Percentiles rank a stretch among this genome's conserved stretches.
phyloP scores from a whole-genome alignment of 1,139 yeast species.

The Wickerhamomyces sp. region DNA sequence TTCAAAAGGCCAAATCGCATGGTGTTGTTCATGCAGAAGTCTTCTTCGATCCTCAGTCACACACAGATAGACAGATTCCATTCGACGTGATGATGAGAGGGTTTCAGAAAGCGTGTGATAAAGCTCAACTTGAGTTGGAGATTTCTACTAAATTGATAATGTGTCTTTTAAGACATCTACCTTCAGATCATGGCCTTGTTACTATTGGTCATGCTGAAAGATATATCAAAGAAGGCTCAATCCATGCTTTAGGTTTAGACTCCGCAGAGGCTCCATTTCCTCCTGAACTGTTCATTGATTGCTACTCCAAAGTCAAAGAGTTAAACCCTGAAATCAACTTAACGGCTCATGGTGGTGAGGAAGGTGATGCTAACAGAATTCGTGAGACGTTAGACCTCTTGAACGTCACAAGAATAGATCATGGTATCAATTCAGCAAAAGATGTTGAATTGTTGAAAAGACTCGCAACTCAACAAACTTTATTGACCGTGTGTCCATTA shows the following conservation, averaged over 20 bases:
- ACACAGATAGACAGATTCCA: slow-evolving; percentile 59
- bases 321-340: slow-evolving; percentile 48
- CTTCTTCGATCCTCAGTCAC: slow-evolving; percentile 84
- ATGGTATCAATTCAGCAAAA: slow-evolving; percentile 64
- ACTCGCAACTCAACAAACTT: slow-evolving; percentile 46
- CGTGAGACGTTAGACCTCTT: slow-evolving; percentile 51
- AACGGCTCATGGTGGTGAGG: slow-evolving; percentile 89
- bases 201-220: slow-evolving; percentile 50
- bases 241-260: slow-evolving; percentile 73
- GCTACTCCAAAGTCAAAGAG: slow-evolving; percentile 46
- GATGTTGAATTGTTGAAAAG: slow-evolving; percentile 48
- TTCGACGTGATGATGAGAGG: slow-evolving; percentile 61
- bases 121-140: slow-evolving; percentile 54
- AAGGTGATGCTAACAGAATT: slow-evolving; percentile 69
- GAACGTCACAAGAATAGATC: slow-evolving; percentile 68
- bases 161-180: slow-evolving; percentile 75
- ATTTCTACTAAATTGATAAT: slow-evolving; percentile 67
- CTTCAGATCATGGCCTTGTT: slow-evolving; percentile 50
- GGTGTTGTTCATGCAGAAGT: slow-evolving; percentile 67
- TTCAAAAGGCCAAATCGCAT: slow-evolving; percentile 53
- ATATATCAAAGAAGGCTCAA: slow-evolving; percentile 48
- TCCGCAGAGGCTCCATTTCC: slow-evolving; percentile 75
- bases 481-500: slow-evolving; percentile 72
- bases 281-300: slow-evolving; percentile 59
- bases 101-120: slow-evolving; percentile 55